Percentiles rank a stretch among this genome's conserved stretches.
Conservation (phyloP, 2,329 filamentous ascomycete genomes). For the Calonectria pseudoturangicola region DNA sequence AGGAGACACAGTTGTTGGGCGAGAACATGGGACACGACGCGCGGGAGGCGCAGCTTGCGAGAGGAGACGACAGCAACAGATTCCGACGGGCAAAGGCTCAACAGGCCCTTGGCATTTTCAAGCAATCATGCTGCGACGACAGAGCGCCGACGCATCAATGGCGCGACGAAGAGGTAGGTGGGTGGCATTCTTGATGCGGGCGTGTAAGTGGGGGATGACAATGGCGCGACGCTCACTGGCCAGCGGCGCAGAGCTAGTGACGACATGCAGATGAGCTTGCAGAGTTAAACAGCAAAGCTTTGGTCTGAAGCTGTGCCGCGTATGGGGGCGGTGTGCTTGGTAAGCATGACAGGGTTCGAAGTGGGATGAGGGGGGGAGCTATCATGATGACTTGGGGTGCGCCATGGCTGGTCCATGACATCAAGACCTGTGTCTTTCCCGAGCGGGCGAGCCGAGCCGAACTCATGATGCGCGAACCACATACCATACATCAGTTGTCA, state of each 20-base stretch:
- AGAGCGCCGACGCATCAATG: slow-evolving; percentile 27
- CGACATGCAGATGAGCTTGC: slow-evolving; percentile 45
- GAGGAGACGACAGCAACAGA: not conserved
- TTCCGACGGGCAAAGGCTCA: not conserved
- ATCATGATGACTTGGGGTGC: not conserved
- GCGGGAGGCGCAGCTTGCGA: slow-evolving; percentile 3
- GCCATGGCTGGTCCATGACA: not conserved
- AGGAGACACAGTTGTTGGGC: not conserved
- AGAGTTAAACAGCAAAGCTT: slow-evolving; percentile 23
- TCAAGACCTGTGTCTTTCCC: not conserved
- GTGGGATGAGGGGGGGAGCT: slow-evolving; percentile 13
- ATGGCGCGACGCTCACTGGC: slow-evolving; percentile 49
- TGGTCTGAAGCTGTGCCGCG: slow-evolving; percentile 14
- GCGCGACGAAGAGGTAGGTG: slow-evolving; percentile 37
- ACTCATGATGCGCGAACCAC: not conserved
- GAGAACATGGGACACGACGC: slow-evolving; percentile 15
- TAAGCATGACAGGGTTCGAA: slow-evolving; percentile 15
- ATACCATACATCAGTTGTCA: not conserved
- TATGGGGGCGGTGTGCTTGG: slow-evolving; percentile 24
- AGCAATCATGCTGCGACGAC: not conserved
- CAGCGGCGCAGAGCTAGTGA: slow-evolving; percentile 42
- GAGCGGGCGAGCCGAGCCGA: not conserved
- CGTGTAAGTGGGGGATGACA: slow-evolving; percentile 54
- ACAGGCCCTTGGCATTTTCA: slow-evolving; percentile 4
- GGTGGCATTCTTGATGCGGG: slow-evolving; percentile 44